These are phyloP conservation scores for Acacia confusa DNA, from an alignment of 306 rosid species.

Conservation along the genomic window DNA sequence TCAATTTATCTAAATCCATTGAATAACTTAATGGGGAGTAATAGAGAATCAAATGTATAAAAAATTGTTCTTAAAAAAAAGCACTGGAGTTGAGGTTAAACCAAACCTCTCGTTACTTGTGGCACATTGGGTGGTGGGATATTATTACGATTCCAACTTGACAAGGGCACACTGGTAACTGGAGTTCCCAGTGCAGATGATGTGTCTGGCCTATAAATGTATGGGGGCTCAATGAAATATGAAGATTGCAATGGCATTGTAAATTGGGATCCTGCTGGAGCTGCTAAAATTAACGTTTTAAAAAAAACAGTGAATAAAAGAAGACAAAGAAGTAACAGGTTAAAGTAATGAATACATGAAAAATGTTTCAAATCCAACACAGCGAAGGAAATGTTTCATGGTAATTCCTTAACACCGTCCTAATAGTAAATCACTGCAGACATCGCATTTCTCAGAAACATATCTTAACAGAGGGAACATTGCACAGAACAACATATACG, in stretches of 20 bases:
- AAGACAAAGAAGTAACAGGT: constrained; percentile 8
- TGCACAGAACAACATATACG: too few species aligned
- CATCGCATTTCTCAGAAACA: too few species aligned
- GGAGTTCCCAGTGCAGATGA: constrained; percentile 66
- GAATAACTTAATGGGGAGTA: not conserved
- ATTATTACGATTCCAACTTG: constrained; percentile 66
- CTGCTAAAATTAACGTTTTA: constrained; percentile 37
- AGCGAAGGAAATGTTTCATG: too few species aligned
- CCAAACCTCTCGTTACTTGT: constrained; percentile 64
- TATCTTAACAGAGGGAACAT: too few species aligned
- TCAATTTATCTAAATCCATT: not conserved
- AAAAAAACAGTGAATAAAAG: not conserved
- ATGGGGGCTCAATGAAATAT: constrained; percentile 53
- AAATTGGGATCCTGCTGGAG: constrained; percentile 48
- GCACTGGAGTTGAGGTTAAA: constrained; percentile 17
- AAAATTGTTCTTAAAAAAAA: not conserved
- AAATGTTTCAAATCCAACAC: too few species aligned
- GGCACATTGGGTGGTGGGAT: constrained; percentile 45
- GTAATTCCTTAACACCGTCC: too few species aligned
- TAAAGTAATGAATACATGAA: constrained; percentile 15
- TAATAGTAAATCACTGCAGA: too few species aligned
- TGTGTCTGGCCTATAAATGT: constrained; percentile 56
- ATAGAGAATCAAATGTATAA: not conserved
- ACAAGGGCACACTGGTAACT: constrained; percentile 45
- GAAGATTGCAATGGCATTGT: constrained; percentile 57